Conservation (phyloP, 1,139 yeast species). For the Suhomyces wounanorum region DNA sequence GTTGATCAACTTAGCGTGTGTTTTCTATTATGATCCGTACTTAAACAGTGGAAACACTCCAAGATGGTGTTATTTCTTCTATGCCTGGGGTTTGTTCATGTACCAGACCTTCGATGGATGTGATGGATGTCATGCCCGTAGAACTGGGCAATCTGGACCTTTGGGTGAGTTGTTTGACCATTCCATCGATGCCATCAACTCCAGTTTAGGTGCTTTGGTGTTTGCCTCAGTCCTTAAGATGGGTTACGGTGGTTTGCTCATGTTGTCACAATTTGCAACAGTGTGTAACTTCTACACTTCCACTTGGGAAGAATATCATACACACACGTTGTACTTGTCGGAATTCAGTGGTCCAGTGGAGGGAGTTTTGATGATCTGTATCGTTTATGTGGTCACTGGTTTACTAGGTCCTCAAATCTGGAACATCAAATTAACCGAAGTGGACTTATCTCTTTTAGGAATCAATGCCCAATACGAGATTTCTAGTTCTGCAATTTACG, state of each 20-base stretch:
- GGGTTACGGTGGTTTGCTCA: conserved; percentile 66
- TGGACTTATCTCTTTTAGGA: conserved; percentile 40
- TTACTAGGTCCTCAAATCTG: conserved; percentile 70
- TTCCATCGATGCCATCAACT: conserved; percentile 87
- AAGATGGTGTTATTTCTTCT: conserved; percentile 78
- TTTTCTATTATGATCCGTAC: conserved; percentile 73
- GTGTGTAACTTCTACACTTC: conserved; percentile 82
- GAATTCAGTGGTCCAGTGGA: conserved; percentile 94
- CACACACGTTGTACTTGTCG: conserved; percentile 78
- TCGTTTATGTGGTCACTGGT: conserved; percentile 62
- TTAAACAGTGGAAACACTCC: conserved; percentile 58
- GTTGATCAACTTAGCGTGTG: conserved; percentile 60
- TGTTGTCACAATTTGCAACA: conserved; percentile 73
- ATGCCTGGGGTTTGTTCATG: conserved; percentile 82
- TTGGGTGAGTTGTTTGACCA: conserved; percentile 94
- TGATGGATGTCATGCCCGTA: conserved; percentile 91
- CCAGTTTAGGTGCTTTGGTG: conserved; percentile 74
- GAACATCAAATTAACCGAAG: conserved; percentile 40
- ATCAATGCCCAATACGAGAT: conserved; percentile 25
- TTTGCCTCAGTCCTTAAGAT: conserved; percentile 73
- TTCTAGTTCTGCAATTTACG: conserved; percentile 44
- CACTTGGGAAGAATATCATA: conserved; percentile 96
- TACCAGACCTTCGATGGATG: conserved; percentile 97
- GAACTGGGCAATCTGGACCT: conserved; percentile 94
- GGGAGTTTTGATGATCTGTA: conserved; percentile 72